Percentiles rank a stretch among this genome's conserved stretches.
phyloP scores from a whole-genome alignment of 768 basidiomycete species.

The Pleurotus pulmonarius region DNA sequence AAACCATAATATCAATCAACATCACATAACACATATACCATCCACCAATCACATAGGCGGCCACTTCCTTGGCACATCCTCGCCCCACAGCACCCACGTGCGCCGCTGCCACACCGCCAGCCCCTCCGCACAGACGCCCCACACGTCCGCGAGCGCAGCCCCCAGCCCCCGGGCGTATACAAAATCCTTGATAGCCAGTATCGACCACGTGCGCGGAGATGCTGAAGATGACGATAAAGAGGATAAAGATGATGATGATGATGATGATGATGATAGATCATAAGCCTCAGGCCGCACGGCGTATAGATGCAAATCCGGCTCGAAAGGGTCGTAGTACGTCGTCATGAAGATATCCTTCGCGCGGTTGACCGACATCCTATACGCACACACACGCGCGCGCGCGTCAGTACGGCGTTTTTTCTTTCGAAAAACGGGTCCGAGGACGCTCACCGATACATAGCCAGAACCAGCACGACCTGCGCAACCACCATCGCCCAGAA shows the following conservation, averaged over 20 bases:
- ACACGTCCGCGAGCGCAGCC: slow-evolving; percentile 30
- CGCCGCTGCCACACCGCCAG: slow-evolving; percentile 32
- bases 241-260: too few relatives aligned
- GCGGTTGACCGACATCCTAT: slow-evolving; percentile 41
- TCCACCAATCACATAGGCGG: slow-evolving; percentile 29
- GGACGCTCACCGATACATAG: slow-evolving; percentile 57
- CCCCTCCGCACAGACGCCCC: slow-evolving; percentile 29
- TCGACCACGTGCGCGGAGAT: slow-evolving; percentile 29
- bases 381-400: slow-evolving; percentile 12
- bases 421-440: too few relatives aligned
- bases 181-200: slow-evolving; percentile 31
- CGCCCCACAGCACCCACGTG: slow-evolving; percentile 43
- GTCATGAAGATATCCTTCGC: slow-evolving; percentile 63
- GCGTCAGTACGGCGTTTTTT: slow-evolving; percentile 2
- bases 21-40: too few relatives aligned
- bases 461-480: slow-evolving; percentile 42
- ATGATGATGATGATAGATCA: slow-evolving; percentile 9
- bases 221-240: too few relatives aligned
- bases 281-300: slow-evolving; percentile 37
- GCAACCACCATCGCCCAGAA: slow-evolving; percentile 30
- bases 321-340: slow-evolving; percentile 76
- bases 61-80: slow-evolving; percentile 28
- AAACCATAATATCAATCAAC: too few relatives aligned
- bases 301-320: slow-evolving; percentile 65
- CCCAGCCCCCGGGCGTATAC: slow-evolving; percentile 37